Percentiles rank a stretch among this genome's conserved stretches.
These are phyloP conservation scores for Mediolabrus comicus DNA, from an alignment of 108 stramenopile species.

Conservation along the genomic window DNA sequence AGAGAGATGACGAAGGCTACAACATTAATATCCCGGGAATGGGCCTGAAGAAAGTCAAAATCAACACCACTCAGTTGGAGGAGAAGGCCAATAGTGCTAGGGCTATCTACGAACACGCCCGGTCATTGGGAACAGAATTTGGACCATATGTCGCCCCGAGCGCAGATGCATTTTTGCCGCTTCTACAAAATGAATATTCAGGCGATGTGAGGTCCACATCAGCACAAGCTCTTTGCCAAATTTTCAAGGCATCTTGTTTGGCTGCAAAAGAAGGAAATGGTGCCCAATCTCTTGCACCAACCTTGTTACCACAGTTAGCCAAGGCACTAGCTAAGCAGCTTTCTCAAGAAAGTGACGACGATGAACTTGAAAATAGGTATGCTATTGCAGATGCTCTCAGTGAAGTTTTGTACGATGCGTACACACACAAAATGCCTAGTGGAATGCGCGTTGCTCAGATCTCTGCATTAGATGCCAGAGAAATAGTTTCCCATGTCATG, in stretches of 20 bases:
- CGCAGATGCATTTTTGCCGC: conserved; percentile 57
- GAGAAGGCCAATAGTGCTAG: conserved; percentile 70
- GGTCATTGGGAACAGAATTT: conserved; percentile 62
- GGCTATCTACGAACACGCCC: conserved; percentile 75
- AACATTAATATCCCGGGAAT: conserved; percentile 75
- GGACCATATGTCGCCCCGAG: conserved; percentile 56
- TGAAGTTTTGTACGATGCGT: conserved; percentile 64
- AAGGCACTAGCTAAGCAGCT: conserved; percentile 61
- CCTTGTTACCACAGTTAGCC: conserved; percentile 41
- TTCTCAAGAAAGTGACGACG: conserved; percentile 47
- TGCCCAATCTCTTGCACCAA: conserved; percentile 32
- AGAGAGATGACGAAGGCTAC: conserved; percentile 54
- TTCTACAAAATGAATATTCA: conserved; percentile 69
- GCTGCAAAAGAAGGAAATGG: conserved; percentile 38
- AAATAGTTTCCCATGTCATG: conserved; percentile 53
- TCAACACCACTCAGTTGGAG: conserved; percentile 76
- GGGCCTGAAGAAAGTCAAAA: conserved; percentile 70
- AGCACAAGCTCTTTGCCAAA: conserved; percentile 68
- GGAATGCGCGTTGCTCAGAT: conserved; percentile 46
- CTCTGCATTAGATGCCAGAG: conserved; percentile 39
- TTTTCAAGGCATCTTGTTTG: conserved; percentile 73
- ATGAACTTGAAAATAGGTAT: conserved; percentile 67
- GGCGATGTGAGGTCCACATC: conserved; percentile 74
- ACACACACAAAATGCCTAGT: conserved; percentile 29
- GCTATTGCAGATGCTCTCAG: conserved; percentile 76